Evolutionary conservation across 148 eudicot species (phyloP), one percentile per base, ranked within the genome.

Genomic region (Amaranthus cruentus): DNA sequence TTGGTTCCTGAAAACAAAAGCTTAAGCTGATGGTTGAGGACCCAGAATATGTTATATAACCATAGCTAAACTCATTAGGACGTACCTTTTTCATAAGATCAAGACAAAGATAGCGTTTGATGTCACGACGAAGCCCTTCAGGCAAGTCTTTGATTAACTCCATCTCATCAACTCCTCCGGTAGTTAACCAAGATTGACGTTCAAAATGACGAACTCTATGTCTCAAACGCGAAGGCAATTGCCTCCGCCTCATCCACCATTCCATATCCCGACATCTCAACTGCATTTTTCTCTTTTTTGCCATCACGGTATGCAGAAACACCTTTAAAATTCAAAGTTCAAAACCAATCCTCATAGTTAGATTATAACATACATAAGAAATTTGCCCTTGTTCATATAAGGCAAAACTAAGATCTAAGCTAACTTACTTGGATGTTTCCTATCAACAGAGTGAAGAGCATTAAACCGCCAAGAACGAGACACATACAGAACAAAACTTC

Each of bases 191-290:
- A 49, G 77, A 91, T 48, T 91, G 97, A 13, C 80, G 85, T 69
- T 94, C 98, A 75, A 81, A 91, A 47, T 87, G 89, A 4, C 88
- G 82, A 4, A 94, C 97, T 83, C 98, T 88, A 8, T 83, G 89
- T 79, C 97, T 82, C 28, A 91, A 76, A 6, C 64, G 84, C 15
- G 89, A 85, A 6, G 98, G 91, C 70, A 94, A 47, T 56, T 91
- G 98, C 76, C 97, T 87, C 73, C 97, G 77, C 55, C 74, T 88
- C 98, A 94, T 94, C 96, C 97, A 92, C 97, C 97, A 92, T 74
- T 92, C 97, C 93, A 85, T 83, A 76, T 92, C 97, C 8, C 91
- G 73, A 62, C 84, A 83, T 73, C 97, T 85, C 58, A 92, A 56
- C 69, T 92, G 93, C 96, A 92, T 87, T 77, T 81, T 86, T 58